Evolutionary conservation across 140 eudicot species (phyloP).

Genomic region (Flaveria floridana): DNA sequence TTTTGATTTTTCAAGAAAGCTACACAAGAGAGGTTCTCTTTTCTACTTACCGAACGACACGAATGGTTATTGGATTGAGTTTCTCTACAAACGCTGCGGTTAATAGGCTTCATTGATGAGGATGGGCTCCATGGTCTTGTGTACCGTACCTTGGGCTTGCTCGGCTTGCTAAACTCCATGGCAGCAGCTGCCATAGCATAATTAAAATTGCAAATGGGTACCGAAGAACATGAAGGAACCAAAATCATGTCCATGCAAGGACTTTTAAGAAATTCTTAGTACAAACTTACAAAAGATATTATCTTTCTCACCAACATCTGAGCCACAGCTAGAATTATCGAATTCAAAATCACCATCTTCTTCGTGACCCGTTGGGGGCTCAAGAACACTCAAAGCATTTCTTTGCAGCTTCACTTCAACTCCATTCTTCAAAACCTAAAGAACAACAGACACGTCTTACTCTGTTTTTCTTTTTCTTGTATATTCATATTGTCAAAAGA

Average conservation of each 20-base stretch:
- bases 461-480: not conserved
- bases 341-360: constrained; percentile 73
- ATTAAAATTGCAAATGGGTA: not conserved
- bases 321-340: constrained; percentile 78
- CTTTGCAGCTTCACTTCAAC: constrained; percentile 95
- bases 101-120: constrained; percentile 46
- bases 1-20: constrained; percentile 9
- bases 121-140: constrained; percentile 65
- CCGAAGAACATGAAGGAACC: not conserved
- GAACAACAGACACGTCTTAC: not conserved
- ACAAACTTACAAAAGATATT: constrained; percentile 57
- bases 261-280: not conserved
- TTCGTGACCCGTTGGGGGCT: constrained; percentile 97
- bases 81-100: constrained; percentile 35
- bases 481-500: not conserved
- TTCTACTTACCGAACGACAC: constrained; percentile 53
- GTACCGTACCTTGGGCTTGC: constrained; percentile 79
- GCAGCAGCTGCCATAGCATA: constrained; percentile 46
- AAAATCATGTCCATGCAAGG: not conserved
- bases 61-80: constrained; percentile 39
- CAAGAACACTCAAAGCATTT: constrained; percentile 92
- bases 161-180: constrained; percentile 64
- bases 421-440: constrained; percentile 90
- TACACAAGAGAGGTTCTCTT: not conserved
- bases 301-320: constrained; percentile 70